Evolutionary conservation across 805 yeast species (phyloP).

Genomic region (Pichia occidentalis): DNA sequence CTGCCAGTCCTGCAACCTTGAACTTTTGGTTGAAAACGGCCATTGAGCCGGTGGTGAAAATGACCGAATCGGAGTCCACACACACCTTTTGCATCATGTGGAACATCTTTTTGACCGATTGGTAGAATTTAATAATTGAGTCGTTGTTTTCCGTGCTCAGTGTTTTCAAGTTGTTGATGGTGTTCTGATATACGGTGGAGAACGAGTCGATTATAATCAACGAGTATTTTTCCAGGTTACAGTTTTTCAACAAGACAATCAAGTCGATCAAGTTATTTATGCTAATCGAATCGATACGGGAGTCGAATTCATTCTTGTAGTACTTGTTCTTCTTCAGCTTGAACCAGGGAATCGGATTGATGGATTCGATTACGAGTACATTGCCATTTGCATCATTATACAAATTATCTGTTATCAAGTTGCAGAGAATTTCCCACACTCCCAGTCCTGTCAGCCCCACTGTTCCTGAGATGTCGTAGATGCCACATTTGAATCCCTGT

Average conservation of each 20-base stretch:
- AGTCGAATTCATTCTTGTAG: conserved; percentile 4
- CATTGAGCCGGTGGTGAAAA: conserved; percentile 28
- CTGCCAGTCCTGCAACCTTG: conserved; percentile 10
- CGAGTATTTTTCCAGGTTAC: conserved; percentile 15
- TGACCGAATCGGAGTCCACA: conserved; percentile 10
- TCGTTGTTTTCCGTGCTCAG: conserved; percentile 9
- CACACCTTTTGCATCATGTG: conserved; percentile 5
- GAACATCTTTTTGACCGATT: conserved; percentile 17
- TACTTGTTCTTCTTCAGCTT: conserved; percentile 13
- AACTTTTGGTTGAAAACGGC: conserved; percentile 23
- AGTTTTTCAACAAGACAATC: conserved; percentile 17
- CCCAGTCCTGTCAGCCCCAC: conserved; percentile 24
- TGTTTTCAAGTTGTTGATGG: conserved; percentile 11
- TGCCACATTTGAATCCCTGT: conserved; percentile 20
- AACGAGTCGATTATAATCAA: conserved; percentile 27
- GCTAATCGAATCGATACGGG: conserved; percentile 14
- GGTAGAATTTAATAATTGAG: conserved; percentile 19
- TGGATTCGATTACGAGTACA: conserved; percentile 15
- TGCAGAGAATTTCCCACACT: conserved; percentile 24
- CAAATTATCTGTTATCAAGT: conserved; percentile 12
- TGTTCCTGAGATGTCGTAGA: conserved; percentile 26
- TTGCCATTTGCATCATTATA: conserved; percentile 3
- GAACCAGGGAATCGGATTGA: conserved; percentile 24
- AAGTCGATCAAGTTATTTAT: conserved; percentile 20
- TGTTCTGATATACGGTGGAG: conserved; percentile 20